Conservation (phyloP, 192 early-diverging fungal species). For the Diversispora epigaea region DNA sequence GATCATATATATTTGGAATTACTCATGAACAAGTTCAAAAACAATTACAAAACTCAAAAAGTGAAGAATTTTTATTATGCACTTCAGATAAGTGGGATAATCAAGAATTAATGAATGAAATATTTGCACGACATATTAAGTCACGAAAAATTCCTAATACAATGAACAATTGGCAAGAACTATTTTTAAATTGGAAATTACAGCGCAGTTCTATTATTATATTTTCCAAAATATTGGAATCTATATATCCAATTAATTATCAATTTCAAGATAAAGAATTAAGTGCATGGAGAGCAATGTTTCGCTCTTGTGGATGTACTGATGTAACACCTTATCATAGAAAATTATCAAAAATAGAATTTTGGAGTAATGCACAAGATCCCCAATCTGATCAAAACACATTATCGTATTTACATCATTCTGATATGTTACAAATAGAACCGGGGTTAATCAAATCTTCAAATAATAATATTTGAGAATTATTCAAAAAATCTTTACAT, state of each 20-base stretch:
- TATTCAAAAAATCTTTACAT: too few relatives aligned
- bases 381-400: neutral
- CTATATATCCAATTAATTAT: neutral
- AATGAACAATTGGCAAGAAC: neutral
- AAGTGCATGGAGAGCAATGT: neutral
- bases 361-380: neutral
- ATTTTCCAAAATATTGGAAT: neutral
- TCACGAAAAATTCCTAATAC: neutral
- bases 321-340: too few relatives aligned
- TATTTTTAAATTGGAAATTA: neutral
- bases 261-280: slow-evolving; percentile 2
- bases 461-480: too few relatives aligned
- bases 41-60: neutral
- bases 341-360: neutral
- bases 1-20: neutral
- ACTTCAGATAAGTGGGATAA: neutral
- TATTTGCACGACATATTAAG: neutral
- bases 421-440: neutral
- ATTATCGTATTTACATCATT: neutral
- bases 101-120: neutral
- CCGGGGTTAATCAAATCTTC: too few relatives aligned
- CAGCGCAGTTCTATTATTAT: too few relatives aligned
- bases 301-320: neutral
- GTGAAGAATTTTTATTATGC: neutral
- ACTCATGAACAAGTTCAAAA: neutral